Conservation (phyloP, 73 alveolate species). For the Halteria grandinella region DNA sequence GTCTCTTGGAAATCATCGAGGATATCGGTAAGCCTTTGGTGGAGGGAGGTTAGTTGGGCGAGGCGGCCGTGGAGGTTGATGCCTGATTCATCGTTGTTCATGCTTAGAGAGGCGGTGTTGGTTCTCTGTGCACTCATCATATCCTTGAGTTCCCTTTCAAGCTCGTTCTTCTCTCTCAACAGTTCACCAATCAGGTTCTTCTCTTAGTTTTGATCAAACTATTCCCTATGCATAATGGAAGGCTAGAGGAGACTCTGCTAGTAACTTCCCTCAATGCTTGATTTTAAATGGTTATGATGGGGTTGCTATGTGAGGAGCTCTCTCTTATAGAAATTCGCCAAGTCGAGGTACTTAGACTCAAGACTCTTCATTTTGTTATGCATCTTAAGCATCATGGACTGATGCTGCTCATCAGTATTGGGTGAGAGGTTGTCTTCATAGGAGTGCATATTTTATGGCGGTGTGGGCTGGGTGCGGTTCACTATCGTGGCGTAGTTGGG, state of each 20-base stretch:
- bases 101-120: not conserved
- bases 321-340: constrained; percentile 53
- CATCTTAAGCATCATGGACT: constrained; percentile 38
- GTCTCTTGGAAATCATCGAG: constrained; percentile 7
- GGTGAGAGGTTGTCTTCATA: no score
- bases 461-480: no score
- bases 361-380: constrained; percentile 52
- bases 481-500: no score
- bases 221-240: no score
- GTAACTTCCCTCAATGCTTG: no score
- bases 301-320: no score
- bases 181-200: constrained; percentile 24
- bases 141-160: constrained; percentile 23
- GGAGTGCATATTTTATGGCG: no score
- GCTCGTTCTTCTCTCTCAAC: constrained; percentile 17
- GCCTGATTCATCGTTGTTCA: not conserved
- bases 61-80: not conserved
- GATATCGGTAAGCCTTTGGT: not conserved
- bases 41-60: not conserved
- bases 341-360: constrained; percentile 50
- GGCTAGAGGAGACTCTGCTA: no score
- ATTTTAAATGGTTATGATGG: no score
- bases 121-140: no score
- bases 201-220: constrained; percentile 4
- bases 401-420: no score